Evolutionary conservation across 2,329 filamentous ascomycete species (phyloP), one percentile per base, ranked within the genome.

Genomic region (Neopestalotiopsis rosae): DNA sequence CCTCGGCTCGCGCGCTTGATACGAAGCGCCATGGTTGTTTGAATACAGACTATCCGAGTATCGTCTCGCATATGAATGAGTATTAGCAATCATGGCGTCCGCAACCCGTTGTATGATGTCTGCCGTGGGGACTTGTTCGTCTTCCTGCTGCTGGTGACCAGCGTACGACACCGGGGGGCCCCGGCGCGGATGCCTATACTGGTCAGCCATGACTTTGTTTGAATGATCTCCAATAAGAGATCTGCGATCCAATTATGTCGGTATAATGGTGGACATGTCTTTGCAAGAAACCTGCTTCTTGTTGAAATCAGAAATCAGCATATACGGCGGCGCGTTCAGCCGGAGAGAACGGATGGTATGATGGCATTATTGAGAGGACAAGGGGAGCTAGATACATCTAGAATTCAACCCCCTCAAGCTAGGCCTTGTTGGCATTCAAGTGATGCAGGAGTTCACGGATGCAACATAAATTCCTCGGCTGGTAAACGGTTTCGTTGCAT

Each of bases 1-100:
- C 34, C n/a, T 38, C 32, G 59, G 32, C 32, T 34, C n/a, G 59
- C 20, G 4, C n/a, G 59, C 14, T 24, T 17, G 59, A 13, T 42
- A 24, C 14, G 30, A 4, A 38, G 34, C 12, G 24, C 59, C 32
- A 20, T 38, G 34, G 17, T 20, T 40, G 59, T 40, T 38, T 6
- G 40, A 10, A 20, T 62, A 34, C 24, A 30, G 17, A 34, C 57
- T 40, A n/a, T 62, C 32, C 34, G 59, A 40, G n/a, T 38, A 62
- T 17, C 59, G 14, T 12, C 34, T 38, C 59, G 32, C 34, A 34
- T 38, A 24, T 6, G 30, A n/a, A 9, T 62, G 32, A n/a, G 59
- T 24, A 14, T 28, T 42, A 12, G 59, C 59, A 17, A 62, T 38
- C 59, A 62, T 62, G 32, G 59, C 59, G n/a, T 62, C 59, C 32